A percentile compares a stretch with the other conserved stretches of the same genome.
Evolutionary conservation across 2,329 filamentous ascomycete species (phyloP).

Genomic region (Tolypocladium pustulatum): DNA sequence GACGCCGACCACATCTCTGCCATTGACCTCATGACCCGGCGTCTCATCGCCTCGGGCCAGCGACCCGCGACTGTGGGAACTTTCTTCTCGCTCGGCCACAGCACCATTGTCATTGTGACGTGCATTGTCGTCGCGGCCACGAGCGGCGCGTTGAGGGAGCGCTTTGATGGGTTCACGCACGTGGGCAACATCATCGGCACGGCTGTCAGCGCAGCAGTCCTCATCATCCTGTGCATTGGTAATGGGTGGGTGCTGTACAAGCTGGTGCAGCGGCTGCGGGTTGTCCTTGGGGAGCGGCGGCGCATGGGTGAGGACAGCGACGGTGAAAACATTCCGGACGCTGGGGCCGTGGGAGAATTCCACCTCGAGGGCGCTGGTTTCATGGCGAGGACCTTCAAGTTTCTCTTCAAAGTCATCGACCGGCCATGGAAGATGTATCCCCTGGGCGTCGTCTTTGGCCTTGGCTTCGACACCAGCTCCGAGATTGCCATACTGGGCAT

Average conservation of each 20-base stretch:
- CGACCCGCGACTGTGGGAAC: constrained; percentile 85
- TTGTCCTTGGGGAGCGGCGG: constrained; percentile 36
- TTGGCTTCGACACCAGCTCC: constrained; percentile 92
- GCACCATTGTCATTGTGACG: constrained; percentile 83
- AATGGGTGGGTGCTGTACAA: constrained; percentile 81
- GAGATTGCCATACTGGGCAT: constrained; percentile 91
- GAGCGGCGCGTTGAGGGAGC: constrained; percentile 67
- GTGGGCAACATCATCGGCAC: constrained; percentile 87
- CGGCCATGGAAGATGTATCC: constrained; percentile 95
- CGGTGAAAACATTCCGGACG: constrained; percentile 12
- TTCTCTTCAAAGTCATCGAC: constrained; percentile 64
- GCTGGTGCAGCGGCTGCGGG: constrained; percentile 57
- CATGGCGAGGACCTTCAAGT: constrained; percentile 59
- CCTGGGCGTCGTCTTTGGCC: constrained; percentile 75
- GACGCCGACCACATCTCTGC: constrained; percentile 86
- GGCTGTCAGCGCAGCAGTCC: constrained; percentile 70
- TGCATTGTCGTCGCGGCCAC: constrained; percentile 89
- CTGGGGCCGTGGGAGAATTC: constrained; percentile 35
- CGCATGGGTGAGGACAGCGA: constrained; percentile 16
- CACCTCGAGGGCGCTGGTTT: constrained; percentile 70
- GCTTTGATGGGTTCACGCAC: constrained; percentile 69
- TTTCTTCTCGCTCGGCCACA: constrained; percentile 89
- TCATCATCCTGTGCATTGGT: constrained; percentile 71
- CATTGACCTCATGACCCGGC: constrained; percentile 90
- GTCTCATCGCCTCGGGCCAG: constrained; percentile 76